phyloP scores from a whole-genome alignment of 441 rosid genomes.

The Gossypium schwendimanii region DNA sequence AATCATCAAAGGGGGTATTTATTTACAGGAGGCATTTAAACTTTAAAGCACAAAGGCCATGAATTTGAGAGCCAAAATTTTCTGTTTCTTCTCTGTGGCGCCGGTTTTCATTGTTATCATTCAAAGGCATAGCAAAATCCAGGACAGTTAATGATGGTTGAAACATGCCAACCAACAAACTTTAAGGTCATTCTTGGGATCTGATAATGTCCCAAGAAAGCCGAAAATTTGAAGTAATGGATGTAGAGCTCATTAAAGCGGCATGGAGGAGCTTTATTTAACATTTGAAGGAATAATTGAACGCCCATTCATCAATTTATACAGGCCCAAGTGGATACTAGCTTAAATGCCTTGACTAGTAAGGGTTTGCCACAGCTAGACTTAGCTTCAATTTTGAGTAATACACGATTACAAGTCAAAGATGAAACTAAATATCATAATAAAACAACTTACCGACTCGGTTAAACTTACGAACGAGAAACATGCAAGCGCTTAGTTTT shows the following conservation, averaged over 20 bases:
- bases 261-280: neutral
- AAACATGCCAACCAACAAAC: neutral
- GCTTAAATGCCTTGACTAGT: neutral
- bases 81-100: neutral
- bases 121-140: neutral
- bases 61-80: neutral
- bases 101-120: neutral
- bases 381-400: neutral
- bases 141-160: neutral
- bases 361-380: neutral
- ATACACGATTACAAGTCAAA: neutral
- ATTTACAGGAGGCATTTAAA: neutral
- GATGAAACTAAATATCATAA: neutral
- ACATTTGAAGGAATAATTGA: no score
- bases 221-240: no score
- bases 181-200: neutral
- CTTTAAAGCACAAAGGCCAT: neutral
- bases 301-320: neutral
- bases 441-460: neutral
- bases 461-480: neutral
- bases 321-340: neutral
- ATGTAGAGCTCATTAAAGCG: neutral
- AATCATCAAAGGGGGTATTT: neutral
- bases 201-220: neutral
- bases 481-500: neutral